Evolutionary conservation across 495 filamentous ascomycete genomes (phyloP), one percentile per base, ranked within the genome.

Genomic region (Cercophora sp.): DNA sequence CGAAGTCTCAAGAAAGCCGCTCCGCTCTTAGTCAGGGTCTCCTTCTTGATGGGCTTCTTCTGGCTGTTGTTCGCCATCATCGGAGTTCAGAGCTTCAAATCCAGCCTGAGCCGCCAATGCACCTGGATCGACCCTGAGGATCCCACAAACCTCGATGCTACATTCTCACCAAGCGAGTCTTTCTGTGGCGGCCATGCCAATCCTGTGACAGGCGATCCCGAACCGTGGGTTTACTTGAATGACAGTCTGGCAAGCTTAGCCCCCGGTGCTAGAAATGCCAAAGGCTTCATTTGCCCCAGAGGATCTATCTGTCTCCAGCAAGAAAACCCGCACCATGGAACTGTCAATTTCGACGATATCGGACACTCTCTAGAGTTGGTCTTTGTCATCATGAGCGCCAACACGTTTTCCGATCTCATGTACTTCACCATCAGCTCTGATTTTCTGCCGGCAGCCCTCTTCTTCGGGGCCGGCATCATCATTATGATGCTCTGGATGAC

Each of bases 381-480:
- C n/a, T 99, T 99, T 67, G 90, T 99, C 31, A 83, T 97, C 57
- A 96, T 99, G 89, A 95, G 87, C 58, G 89, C 89, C 13, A 99
- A 99, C 69, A 97, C 93, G 0, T 97, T 91, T 65, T 85, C 91
- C 1, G 90, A 96, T 62, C 69, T 99, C 25, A 86, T 99, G 65
- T 97, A 99, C 64, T 89, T 88, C 58, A 89, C 89, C 13, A 88
- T 85, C 25, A 83, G 95, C 64, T 94, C 86, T 50, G 93, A 99
- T 59, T 96, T 93, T 58, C 80, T 96, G 20, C 82, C 86, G 1
- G 79, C 88, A 4, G 88, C 91, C 6, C 70, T 93, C 5, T 95
- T 91, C 70, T 96, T 94, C 56, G 90, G 85, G 22, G 80, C 78
- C 51, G 90, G 88, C 1, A 86, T 96, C 62, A 83, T 99, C 37